Evolutionary conservation across 306 rosid genomes (phyloP).

Genomic region (Coriaria nepalensis): DNA sequence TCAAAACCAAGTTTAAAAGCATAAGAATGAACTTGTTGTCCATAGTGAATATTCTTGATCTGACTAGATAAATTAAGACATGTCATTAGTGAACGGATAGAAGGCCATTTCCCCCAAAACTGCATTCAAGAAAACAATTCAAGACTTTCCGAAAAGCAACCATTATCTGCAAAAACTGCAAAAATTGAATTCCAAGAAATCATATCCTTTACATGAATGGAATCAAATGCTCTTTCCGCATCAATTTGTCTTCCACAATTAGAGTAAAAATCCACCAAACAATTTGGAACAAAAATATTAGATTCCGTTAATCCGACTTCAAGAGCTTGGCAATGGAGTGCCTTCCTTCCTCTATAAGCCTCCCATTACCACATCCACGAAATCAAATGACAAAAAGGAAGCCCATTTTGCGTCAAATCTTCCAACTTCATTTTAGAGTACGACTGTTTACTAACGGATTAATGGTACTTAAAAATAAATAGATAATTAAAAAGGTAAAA

Average conservation of each 20-base stretch:
- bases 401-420: constrained; percentile 53
- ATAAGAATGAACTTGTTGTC: constrained; percentile 56
- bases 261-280: constrained; percentile 81
- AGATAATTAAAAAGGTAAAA: too few relatives aligned
- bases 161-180: constrained; percentile 33
- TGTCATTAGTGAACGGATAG: constrained; percentile 45
- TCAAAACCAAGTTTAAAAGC: constrained; percentile 48
- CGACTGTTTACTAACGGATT: too few relatives aligned
- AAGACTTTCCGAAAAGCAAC: constrained; percentile 30
- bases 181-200: constrained; percentile 89
- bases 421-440: constrained; percentile 39
- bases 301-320: constrained; percentile 44
- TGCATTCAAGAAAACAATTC: constrained; percentile 44
- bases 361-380: constrained; percentile 37
- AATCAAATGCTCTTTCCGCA: constrained; percentile 46
- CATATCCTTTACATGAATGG: constrained; percentile 37
- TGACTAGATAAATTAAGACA: constrained; percentile 55
- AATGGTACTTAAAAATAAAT: too few relatives aligned
- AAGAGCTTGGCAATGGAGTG: constrained; percentile 40
- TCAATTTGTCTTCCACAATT: constrained; percentile 43
- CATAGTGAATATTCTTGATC: constrained; percentile 28
- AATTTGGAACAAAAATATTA: constrained; percentile 57
- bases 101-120: constrained; percentile 50
- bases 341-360: constrained; percentile 40
- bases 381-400: constrained; percentile 62